These are phyloP conservation scores for Incumbomyces lentus DNA, from an alignment of 2,329 filamentous ascomycete species.

Conservation along the genomic window DNA sequence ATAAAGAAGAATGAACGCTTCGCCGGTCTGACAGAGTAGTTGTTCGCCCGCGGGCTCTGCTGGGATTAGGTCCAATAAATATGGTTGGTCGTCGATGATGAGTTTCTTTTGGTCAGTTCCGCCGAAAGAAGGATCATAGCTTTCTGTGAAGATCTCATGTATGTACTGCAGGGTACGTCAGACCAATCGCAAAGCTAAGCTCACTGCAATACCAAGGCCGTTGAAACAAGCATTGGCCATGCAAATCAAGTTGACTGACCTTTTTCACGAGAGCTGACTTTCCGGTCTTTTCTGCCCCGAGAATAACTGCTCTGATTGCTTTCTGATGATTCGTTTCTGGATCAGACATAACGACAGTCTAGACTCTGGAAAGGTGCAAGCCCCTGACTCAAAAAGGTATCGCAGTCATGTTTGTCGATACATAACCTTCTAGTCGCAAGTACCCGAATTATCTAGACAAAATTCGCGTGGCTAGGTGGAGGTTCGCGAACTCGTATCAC, in stretches of 20 bases:
- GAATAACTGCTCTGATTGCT: neutral
- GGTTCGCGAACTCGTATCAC: neutral
- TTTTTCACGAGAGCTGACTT: slow-evolving; percentile 1
- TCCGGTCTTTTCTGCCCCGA: slow-evolving; percentile 1
- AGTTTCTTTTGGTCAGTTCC: neutral
- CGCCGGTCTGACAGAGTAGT: neutral
- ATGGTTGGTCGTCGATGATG: neutral
- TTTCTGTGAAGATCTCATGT: slow-evolving; percentile 1
- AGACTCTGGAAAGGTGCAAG: neutral
- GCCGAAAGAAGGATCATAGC: neutral
- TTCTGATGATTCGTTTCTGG: too few species aligned
- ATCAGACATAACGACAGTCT: neutral
- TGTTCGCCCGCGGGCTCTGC: neutral
- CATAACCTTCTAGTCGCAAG: neutral
- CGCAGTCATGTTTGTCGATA: too few species aligned
- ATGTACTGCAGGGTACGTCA: neutral
- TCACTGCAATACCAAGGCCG: neutral
- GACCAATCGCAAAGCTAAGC: neutral
- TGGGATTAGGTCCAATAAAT: neutral
- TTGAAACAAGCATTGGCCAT: too few species aligned
- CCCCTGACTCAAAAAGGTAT: too few species aligned
- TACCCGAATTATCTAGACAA: neutral
- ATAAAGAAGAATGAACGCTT: slow-evolving; percentile 6
- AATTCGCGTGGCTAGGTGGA: neutral
- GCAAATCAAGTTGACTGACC: neutral